Base-by-base conservation (phyloP, 192 early-diverging fungal genomes). In the Backusella westeae region DNA sequence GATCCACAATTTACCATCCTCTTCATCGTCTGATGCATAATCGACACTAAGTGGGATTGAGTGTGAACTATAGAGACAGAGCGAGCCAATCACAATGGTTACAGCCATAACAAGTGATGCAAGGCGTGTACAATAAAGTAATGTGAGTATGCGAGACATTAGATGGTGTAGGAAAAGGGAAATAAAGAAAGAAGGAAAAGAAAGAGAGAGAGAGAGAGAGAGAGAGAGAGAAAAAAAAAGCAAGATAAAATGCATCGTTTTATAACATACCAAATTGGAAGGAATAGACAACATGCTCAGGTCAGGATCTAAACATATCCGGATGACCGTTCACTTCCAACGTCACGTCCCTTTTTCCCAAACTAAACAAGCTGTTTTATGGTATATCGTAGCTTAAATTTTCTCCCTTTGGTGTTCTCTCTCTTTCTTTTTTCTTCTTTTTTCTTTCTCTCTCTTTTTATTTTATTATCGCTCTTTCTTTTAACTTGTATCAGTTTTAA, bases 61-160 rank as follows among this genome's bases (percentile, higher is more conserved):
- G 26, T 71, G 35, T 19, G 39, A 49, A 34, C 74, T 75, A 39
- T 75, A 75, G 9, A 66, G 26, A 42, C 63, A 67, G 26, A 75
- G 74, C 10, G 74, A 75, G 10, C 23, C 39, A 21, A 67, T 46
- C 10, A 75, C 74, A 34, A 75, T 65, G 10, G 9, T 34, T 19
- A 63, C 52, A 23, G 74, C 34, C 9, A 53, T 38, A 19, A 75
- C 39, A 21, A 75, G 42, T 46, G 74, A 36, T 9, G 41, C 67
- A 19, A 75, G 32, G 38, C 74, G 74, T 63, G 52, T 74, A 63
- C 38, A 74, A 17, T 74, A 56, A 35, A 74, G 34, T 15, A 53
- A 17, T 3, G 34, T 35, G 6, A 46, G 1, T 19, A 53, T 69
- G 9, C 35, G 39, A 38, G 56, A 63, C 56, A 63, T 63, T 63